These are phyloP conservation scores for Vigna hirtella DNA, from an alignment of 306 rosid species.

Conservation along the genomic window DNA sequence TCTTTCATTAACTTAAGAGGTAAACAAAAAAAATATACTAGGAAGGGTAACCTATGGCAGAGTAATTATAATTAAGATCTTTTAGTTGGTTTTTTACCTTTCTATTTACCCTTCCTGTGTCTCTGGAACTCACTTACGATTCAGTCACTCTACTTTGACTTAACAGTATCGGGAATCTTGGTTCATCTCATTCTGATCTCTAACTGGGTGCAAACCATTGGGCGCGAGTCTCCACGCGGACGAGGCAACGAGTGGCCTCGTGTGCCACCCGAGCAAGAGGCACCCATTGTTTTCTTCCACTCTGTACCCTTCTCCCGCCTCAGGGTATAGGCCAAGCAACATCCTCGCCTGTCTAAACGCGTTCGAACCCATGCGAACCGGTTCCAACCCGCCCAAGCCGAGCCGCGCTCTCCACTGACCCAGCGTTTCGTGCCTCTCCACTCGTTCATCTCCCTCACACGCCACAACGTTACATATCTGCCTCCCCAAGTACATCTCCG, in stretches of 20 bases:
- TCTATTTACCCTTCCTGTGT: not conserved
- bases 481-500: not conserved
- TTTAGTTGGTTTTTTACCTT: not conserved
- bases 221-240: not conserved
- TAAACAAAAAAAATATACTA: no score
- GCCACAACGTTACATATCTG: not conserved
- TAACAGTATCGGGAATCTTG: not conserved
- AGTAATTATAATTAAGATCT: no score
- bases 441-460: not conserved
- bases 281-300: constrained; percentile 14
- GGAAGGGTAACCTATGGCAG: no score
- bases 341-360: not conserved
- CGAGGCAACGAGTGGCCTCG: not conserved
- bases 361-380: constrained; percentile 1
- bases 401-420: not conserved
- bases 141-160: not conserved
- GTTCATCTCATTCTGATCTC: not conserved
- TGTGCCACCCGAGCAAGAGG: constrained; percentile 8
- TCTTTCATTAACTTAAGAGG: no score
- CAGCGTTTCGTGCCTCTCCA: constrained; percentile 12
- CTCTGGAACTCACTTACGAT: not conserved
- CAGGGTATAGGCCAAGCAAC: not conserved
- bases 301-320: not conserved
- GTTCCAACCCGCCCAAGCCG: not conserved
- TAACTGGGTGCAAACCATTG: not conserved